These are phyloP conservation scores for Xylariales sp. DNA, from an alignment of 2,329 filamentous ascomycete genomes.

Conservation along the genomic window DNA sequence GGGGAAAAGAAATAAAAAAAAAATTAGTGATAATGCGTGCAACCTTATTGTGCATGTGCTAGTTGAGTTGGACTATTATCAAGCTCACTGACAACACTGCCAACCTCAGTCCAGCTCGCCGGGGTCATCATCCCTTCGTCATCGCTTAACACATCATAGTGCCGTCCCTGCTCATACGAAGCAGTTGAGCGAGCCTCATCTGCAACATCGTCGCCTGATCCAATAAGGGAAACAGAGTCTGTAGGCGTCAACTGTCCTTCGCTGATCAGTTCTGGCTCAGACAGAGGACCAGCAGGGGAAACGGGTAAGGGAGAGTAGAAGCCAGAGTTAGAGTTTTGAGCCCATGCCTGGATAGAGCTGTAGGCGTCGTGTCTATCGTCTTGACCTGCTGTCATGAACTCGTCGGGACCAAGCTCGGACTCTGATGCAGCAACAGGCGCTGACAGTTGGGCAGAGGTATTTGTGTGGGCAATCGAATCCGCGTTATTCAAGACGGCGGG, in stretches of 20 bases:
- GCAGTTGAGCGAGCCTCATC: slow-evolving; percentile 35
- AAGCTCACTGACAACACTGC: slow-evolving; percentile 56
- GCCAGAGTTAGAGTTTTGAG: slow-evolving; percentile 45
- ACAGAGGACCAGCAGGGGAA: slow-evolving; percentile 43
- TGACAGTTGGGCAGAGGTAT: no score
- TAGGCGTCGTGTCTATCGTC: slow-evolving; percentile 41
- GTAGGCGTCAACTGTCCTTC: slow-evolving; percentile 55
- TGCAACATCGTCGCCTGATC: slow-evolving; percentile 44
- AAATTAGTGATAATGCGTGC: slow-evolving; percentile 18
- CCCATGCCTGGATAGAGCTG: slow-evolving; percentile 62
- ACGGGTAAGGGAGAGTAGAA: slow-evolving; percentile 60
- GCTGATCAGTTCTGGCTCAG: slow-evolving; percentile 48
- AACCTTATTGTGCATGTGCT: no score
- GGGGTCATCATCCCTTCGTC: slow-evolving; percentile 57
- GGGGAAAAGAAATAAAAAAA: not conserved
- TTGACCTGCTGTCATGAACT: slow-evolving; percentile 50
- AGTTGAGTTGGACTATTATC: slow-evolving; percentile 31
- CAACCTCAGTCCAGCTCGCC: slow-evolving; percentile 61
- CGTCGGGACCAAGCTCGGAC: slow-evolving; percentile 35
- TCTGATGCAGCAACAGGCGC: slow-evolving; percentile 28
- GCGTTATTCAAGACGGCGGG: slow-evolving; percentile 29
- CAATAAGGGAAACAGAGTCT: slow-evolving; percentile 51
- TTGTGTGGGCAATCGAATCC: slow-evolving; percentile 6
- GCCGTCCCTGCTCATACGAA: slow-evolving; percentile 30
- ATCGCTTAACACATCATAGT: slow-evolving; percentile 55